Percentiles rank a stretch among this genome's conserved stretches.
phyloP scores from a whole-genome alignment of 129 eudicot genomes.

The Escallonia herrerae region DNA sequence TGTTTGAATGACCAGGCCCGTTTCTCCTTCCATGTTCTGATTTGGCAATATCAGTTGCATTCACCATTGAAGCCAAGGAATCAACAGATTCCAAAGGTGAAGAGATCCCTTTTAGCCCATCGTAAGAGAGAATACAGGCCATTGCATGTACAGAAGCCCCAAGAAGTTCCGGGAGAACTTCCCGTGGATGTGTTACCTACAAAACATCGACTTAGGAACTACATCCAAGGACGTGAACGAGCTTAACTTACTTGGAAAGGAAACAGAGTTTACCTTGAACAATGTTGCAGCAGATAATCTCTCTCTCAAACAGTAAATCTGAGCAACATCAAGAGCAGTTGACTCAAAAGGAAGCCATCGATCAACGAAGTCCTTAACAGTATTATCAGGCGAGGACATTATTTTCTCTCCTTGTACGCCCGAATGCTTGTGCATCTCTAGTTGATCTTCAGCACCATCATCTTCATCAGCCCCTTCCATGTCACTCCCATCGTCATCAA shows the following conservation, averaged over 20 bases:
- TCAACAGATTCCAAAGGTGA: constrained; percentile 42
- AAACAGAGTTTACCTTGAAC: constrained; percentile 46
- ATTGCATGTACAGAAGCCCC: constrained; percentile 54
- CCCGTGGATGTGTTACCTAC: constrained; percentile 59
- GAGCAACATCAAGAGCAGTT: constrained; percentile 85
- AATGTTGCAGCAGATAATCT: constrained; percentile 71
- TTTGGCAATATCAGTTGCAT: constrained; percentile 39
- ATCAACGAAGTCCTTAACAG: constrained; percentile 68
- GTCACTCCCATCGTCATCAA: constrained; percentile 32
- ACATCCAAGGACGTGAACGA: neutral
- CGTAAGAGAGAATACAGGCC: constrained; percentile 60
- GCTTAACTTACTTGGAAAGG: neutral
- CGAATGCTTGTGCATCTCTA: neutral
- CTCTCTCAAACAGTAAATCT: constrained; percentile 89
- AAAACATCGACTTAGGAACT: constrained; percentile 5
- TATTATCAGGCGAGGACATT: constrained; percentile 76
- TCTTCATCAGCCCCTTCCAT: constrained; percentile 29
- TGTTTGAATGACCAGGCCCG: constrained; percentile 15
- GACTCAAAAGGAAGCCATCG: constrained; percentile 81
- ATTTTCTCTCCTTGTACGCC: constrained; percentile 33
- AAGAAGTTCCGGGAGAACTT: constrained; percentile 67
- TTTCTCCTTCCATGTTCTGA: constrained; percentile 14
- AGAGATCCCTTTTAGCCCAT: constrained; percentile 62
- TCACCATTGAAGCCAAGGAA: constrained; percentile 41
- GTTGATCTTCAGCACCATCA: constrained; percentile 32